Percentiles rank a stretch among this genome's conserved stretches.
phyloP scores from a whole-genome alignment of 768 basidiomycete species.

The Podaxis carcinomalis region DNA sequence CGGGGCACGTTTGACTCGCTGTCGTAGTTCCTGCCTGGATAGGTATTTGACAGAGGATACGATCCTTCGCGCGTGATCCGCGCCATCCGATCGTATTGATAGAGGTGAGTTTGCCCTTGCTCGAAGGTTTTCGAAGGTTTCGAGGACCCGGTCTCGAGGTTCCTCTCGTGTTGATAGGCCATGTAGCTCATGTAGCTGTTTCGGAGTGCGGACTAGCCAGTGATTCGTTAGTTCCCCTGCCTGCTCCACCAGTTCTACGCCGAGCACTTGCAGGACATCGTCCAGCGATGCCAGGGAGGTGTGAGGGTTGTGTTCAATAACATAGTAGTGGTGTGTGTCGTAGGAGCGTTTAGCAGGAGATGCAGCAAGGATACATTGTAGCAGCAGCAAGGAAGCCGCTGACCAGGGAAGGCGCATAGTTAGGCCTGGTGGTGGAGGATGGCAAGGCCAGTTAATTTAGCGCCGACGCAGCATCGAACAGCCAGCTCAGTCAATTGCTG shows the following conservation, averaged over 20 bases:
- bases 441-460: slow-evolving; percentile 14
- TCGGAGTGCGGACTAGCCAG: slow-evolving; percentile 74
- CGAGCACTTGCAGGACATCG: slow-evolving; percentile 56
- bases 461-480: neutral
- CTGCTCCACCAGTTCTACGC: slow-evolving; percentile 83
- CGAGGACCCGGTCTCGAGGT: slow-evolving; percentile 43
- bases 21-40: slow-evolving; percentile 59
- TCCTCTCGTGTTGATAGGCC: slow-evolving; percentile 28
- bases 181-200: slow-evolving; percentile 24
- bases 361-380: slow-evolving; percentile 19
- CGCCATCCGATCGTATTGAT: slow-evolving; percentile 38
- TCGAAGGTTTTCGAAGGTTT: slow-evolving; percentile 43
- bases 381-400: slow-evolving; percentile 14
- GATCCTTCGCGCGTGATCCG: slow-evolving; percentile 36
- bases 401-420: slow-evolving; percentile 26
- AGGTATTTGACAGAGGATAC: slow-evolving; percentile 58
- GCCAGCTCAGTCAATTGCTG: neutral
- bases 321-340: slow-evolving; percentile 77
- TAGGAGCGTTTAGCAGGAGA: slow-evolving; percentile 51
- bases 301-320: slow-evolving; percentile 58
- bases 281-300: slow-evolving; percentile 39
- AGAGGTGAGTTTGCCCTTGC: slow-evolving; percentile 27
- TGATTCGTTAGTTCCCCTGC: slow-evolving; percentile 77
- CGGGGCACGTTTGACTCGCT: slow-evolving; percentile 71
- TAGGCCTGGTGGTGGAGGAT: slow-evolving; percentile 27